These are phyloP conservation scores for Blastobotrys parvus DNA, from an alignment of 805 yeast species.

Conservation along the genomic window DNA sequence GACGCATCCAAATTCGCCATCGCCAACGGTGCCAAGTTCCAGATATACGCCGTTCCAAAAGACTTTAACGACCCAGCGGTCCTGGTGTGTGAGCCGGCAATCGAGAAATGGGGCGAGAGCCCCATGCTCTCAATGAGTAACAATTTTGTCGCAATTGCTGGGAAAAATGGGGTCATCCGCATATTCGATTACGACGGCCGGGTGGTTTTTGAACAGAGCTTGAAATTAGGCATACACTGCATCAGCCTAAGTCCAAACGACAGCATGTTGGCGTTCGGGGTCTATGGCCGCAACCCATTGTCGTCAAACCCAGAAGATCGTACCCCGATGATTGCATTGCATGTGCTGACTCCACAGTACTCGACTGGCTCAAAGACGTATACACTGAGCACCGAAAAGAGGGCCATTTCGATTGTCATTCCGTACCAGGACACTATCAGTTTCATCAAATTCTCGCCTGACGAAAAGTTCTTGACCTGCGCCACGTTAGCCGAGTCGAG, in stretches of 20 bases:
- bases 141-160: constrained; percentile 55
- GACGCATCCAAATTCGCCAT: constrained; percentile 59
- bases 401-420: constrained; percentile 24
- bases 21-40: constrained; percentile 63
- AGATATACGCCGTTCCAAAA: constrained; percentile 48
- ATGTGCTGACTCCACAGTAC: constrained; percentile 18
- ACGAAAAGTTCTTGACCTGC: constrained; percentile 63
- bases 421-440: constrained; percentile 85
- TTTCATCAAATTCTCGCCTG: constrained; percentile 61
- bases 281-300: constrained; percentile 50
- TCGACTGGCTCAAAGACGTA: not conserved
- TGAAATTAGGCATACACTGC: constrained; percentile 72
- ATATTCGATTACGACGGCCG: constrained; percentile 54
- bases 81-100: constrained; percentile 31
- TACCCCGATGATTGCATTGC: constrained; percentile 57
- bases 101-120: constrained; percentile 19
- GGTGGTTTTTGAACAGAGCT: constrained; percentile 58
- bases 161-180: constrained; percentile 61
- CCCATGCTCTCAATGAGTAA: constrained; percentile 40
- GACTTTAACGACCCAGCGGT: constrained; percentile 44
- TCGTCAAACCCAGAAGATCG: not conserved
- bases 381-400: not conserved
- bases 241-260: constrained; percentile 62
- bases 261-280: constrained; percentile 63
- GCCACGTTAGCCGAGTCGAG: constrained; percentile 73